A percentile compares a stretch with the other conserved stretches of the same genome.
phyloP scores from a whole-genome alignment of 768 basidiomycete species.

The Leucocoprinus birnbaumii region DNA sequence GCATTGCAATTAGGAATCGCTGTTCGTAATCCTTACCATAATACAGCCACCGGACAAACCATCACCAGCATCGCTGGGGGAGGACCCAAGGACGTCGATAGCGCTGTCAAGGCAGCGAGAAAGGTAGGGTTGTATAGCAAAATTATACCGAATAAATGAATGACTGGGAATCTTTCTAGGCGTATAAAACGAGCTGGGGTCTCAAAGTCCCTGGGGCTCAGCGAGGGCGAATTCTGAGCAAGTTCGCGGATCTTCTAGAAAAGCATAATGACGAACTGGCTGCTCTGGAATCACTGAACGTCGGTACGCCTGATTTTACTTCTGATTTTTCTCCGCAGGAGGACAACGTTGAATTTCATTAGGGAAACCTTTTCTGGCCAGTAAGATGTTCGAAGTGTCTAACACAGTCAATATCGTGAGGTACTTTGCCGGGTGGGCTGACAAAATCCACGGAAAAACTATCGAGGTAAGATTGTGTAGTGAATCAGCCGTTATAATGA shows the following conservation, averaged over 20 bases:
- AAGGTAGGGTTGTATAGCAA: slow-evolving; percentile 30
- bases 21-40: background rate
- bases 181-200: slow-evolving; percentile 65
- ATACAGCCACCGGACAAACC: slow-evolving; percentile 60
- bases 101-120: slow-evolving; percentile 66
- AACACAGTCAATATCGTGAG: slow-evolving; percentile 48
- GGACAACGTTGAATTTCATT: background rate
- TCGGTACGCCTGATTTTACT: slow-evolving; percentile 35
- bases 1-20: slow-evolving; percentile 11
- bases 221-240: slow-evolving; percentile 55
- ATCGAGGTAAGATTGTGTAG: slow-evolving; percentile 47
- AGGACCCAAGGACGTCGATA: slow-evolving; percentile 68
- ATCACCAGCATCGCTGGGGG: slow-evolving; percentile 59
- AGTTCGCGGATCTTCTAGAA: slow-evolving; percentile 66
- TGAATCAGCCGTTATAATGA: background rate
- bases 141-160: background rate
- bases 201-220: slow-evolving; percentile 48
- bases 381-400: slow-evolving; percentile 48
- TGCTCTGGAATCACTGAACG: slow-evolving; percentile 73
- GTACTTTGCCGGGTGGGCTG: slow-evolving; percentile 93
- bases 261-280: slow-evolving; percentile 59
- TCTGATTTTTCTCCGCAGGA: background rate
- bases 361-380: slow-evolving; percentile 55
- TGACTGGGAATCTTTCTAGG: slow-evolving; percentile 16
- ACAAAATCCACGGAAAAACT: slow-evolving; percentile 76